A percentile compares a stretch with the other conserved stretches of the same genome.
phyloP scores from a whole-genome alignment of 1,284 basidiomycete genomes.

The Ganoderma sinense region DNA sequence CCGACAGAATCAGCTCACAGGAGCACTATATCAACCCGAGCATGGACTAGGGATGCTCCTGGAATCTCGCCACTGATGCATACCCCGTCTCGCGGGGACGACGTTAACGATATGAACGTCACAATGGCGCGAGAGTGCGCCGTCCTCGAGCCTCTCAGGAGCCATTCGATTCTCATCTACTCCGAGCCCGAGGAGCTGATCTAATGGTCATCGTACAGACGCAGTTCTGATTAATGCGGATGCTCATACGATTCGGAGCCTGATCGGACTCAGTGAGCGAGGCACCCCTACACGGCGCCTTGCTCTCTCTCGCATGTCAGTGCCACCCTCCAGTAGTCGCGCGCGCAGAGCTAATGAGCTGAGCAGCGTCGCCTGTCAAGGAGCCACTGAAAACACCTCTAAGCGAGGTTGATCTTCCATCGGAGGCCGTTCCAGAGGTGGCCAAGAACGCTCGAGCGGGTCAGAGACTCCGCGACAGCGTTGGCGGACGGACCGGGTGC shows the following conservation, averaged over 20 bases:
- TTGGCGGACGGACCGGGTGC: constrained; percentile 75
- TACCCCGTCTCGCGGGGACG: constrained; percentile 31
- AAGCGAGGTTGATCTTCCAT: constrained; percentile 56
- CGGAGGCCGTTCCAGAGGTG: constrained; percentile 51
- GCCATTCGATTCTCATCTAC: constrained; percentile 67
- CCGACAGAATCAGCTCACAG: constrained; percentile 86
- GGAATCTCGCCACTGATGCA: constrained; percentile 41
- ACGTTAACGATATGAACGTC: constrained; percentile 64
- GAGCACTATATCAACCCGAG: constrained; percentile 81
- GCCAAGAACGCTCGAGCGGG: constrained; percentile 65
- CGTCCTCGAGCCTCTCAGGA: constrained; percentile 51
- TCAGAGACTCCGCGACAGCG: constrained; percentile 86
- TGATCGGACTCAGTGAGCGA: no score
- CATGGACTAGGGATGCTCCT: constrained; percentile 70
- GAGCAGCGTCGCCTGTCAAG: constrained; percentile 74
- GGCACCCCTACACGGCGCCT: constrained; percentile 59
- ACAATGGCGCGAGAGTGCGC: constrained; percentile 80
- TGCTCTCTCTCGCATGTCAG: constrained; percentile 72
- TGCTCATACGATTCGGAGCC: no score
- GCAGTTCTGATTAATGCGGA: no score
- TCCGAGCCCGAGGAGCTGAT: constrained; percentile 52
- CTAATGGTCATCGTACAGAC: no score
- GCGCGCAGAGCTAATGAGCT: constrained; percentile 9
- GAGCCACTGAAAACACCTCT: constrained; percentile 77
- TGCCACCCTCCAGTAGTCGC: not conserved